Evolutionary conservation across 2,329 filamentous ascomycete species (phyloP).

Genomic region (Cercospora berteroae): DNA sequence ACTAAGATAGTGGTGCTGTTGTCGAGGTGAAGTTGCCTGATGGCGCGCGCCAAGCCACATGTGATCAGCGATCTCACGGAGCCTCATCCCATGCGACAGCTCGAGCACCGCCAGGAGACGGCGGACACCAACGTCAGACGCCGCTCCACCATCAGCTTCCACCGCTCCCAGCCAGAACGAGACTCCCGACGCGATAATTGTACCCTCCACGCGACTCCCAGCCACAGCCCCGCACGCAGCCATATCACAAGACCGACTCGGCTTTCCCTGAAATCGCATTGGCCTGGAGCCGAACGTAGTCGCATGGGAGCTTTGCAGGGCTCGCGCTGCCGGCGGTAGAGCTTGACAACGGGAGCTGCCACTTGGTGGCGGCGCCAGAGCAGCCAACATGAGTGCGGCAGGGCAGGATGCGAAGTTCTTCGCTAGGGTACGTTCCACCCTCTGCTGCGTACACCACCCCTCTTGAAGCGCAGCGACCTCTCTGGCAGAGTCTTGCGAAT

Average conservation of each 20-base stretch:
- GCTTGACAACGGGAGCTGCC: slow-evolving; percentile 1
- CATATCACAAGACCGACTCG: slow-evolving; percentile 12
- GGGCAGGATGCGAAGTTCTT: slow-evolving; percentile 99
- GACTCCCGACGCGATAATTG: neutral
- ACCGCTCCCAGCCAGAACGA: neutral
- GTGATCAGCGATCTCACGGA: slow-evolving; percentile 6
- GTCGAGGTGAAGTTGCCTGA: slow-evolving; percentile 7
- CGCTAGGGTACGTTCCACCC: slow-evolving; percentile 71
- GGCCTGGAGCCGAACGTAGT: slow-evolving; percentile 13
- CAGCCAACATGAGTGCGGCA: slow-evolving; percentile 57
- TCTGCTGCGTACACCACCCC: slow-evolving; percentile 1
- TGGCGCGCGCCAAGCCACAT: slow-evolving; percentile 3
- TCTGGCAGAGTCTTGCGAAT: neutral
- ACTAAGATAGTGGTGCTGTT: neutral
- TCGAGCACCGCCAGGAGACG: neutral
- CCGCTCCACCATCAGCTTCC: neutral
- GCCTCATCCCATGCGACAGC: slow-evolving; percentile 6
- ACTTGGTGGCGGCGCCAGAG: neutral
- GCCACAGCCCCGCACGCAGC: slow-evolving; percentile 13
- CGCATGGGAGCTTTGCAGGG: slow-evolving; percentile 12
- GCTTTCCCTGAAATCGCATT: slow-evolving; percentile 13
- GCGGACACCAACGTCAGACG: neutral
- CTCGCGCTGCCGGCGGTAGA: slow-evolving; percentile 8
- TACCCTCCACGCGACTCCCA: neutral
- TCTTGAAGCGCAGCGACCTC: neutral